Conservation (phyloP, 169 alveolate genomes). For the Plasmodium ovale region DNA sequence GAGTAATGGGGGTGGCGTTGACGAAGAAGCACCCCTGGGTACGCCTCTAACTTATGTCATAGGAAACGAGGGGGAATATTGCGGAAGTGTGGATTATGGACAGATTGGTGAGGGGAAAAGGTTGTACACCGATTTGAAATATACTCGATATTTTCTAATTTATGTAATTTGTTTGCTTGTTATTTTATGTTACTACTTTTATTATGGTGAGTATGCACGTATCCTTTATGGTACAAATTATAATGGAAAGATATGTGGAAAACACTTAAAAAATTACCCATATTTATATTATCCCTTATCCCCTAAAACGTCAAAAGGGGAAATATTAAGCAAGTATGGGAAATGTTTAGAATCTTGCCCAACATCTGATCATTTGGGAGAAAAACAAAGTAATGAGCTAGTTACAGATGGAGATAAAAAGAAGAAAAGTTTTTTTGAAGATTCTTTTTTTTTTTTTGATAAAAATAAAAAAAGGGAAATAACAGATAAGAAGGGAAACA, state of each 20-base stretch:
- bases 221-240: slow-evolving; percentile 58
- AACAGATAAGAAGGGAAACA: slow-evolving; percentile 48
- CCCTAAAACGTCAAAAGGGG: slow-evolving; percentile 36
- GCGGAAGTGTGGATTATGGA: neutral
- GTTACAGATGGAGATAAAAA: slow-evolving; percentile 11
- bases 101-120: slow-evolving; percentile 5
- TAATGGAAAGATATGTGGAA: slow-evolving; percentile 62
- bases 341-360: slow-evolving; percentile 67
- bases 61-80: slow-evolving; percentile 9
- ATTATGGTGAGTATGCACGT: slow-evolving; percentile 55
- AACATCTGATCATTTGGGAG: neutral
- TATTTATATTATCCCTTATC: slow-evolving; percentile 64
- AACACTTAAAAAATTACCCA: neutral
- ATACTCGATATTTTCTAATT: slow-evolving; percentile 1
- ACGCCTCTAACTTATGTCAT: slow-evolving; percentile 34
- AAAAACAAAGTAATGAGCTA: neutral
- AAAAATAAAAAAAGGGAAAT: slow-evolving; percentile 13
- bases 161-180: slow-evolving; percentile 4
- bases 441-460: slow-evolving; percentile 16
- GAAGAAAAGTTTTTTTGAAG: slow-evolving; percentile 16
- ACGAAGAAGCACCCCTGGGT: slow-evolving; percentile 7
- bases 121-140: slow-evolving; percentile 35
- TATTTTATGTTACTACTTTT: slow-evolving; percentile 20
- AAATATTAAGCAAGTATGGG: slow-evolving; percentile 39
- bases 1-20: neutral